Evolutionary conservation across 2,329 filamentous ascomycete genomes (phyloP), one percentile per base, ranked within the genome.

Genomic region (Colletotrichum sp.): DNA sequence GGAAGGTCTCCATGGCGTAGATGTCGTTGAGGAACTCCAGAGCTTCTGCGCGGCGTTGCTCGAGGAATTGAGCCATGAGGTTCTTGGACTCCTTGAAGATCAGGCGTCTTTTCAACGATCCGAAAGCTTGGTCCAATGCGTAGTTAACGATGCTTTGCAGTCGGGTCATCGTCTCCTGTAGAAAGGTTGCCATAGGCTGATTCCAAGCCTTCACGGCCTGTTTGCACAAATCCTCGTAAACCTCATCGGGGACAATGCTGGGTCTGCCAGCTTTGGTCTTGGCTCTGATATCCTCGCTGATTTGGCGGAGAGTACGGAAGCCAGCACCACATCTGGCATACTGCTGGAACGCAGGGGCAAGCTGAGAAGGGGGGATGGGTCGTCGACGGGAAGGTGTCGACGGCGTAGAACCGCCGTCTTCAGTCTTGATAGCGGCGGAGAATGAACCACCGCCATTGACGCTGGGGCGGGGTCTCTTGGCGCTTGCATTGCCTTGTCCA

Each of bases 151-250:
- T 85, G 0, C 71, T 75, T 3, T 88, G 82, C 0, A 94, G 81
- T 7, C 91, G 85, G 2, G 81, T 78, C 71, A 91, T 87, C 0
- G 90, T 89, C 7, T 86, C 82, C 5, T 83, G 78, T 7, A 91
- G 82, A 61, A 92, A 91, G 0, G 80, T 85, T 0, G 87, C 80
- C 63, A 93, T 86, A 0, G 92, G 92, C 0, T 80, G 79, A 2
- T 87, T 80, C 93, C 93, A 95, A 2, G 90, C 88, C 9, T 82
- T 80, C 2, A 94, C 89, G 0, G 90, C 89, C n/a, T 90, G 84
- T 18, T 87, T 85, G 61, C 90, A 92, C 18, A 94, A 85, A 0
- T 86, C 86, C 32, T 92, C 89, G 26, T 93, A 91, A 0, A 93
- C 92, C 48, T 91, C 89, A 0, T 90, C 88, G 0, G 92, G 89